These are phyloP conservation scores for Hymenoscyphus salicellus DNA, from an alignment of 2,329 filamentous ascomycete species.

Conservation along the genomic window DNA sequence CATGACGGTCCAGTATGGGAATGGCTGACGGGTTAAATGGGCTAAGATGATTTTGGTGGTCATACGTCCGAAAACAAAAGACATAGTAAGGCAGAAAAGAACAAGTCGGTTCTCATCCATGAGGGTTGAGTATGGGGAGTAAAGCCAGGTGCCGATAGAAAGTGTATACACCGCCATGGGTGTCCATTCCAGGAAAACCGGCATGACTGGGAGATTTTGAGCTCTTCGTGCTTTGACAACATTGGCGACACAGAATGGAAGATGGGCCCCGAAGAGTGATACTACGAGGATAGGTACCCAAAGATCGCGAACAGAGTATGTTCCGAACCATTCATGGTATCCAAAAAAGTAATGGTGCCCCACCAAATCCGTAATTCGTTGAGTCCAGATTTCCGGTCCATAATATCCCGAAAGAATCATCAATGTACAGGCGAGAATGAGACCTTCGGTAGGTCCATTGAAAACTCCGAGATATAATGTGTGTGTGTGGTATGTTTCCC, in stretches of 20 bases:
- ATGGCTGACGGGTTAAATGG: conserved; percentile 87
- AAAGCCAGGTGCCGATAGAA: conserved; percentile 78
- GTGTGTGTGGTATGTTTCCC: conserved; percentile 99
- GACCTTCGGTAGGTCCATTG: conserved; percentile 94
- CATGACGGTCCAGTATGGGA: conserved; percentile 95
- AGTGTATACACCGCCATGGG: conserved; percentile 80
- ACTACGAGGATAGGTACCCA: conserved; percentile 73
- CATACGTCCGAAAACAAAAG: conserved; percentile 97
- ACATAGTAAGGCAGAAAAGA: conserved; percentile 88
- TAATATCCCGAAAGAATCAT: conserved; percentile 87
- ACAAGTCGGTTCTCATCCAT: conserved; percentile 82
- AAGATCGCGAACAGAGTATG: conserved; percentile 76
- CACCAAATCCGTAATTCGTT: conserved; percentile 67
- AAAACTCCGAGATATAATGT: conserved; percentile 93
- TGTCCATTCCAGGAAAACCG: conserved; percentile 90
- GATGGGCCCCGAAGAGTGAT: conserved; percentile 67
- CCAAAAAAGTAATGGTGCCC: conserved; percentile 54
- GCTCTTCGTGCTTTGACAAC: conserved; percentile 73
- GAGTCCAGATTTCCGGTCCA: conserved; percentile 82
- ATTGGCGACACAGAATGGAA: conserved; percentile 87
- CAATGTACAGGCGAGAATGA: conserved; percentile 80
- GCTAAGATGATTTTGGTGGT: conserved; percentile 99
- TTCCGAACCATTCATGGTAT: conserved; percentile 59
- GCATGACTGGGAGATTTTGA: conserved; percentile 69
- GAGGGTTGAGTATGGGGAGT: conserved; percentile 80